Conservation (phyloP, 2,329 filamentous ascomycete genomes). For the Colletotrichum sp. region DNA sequence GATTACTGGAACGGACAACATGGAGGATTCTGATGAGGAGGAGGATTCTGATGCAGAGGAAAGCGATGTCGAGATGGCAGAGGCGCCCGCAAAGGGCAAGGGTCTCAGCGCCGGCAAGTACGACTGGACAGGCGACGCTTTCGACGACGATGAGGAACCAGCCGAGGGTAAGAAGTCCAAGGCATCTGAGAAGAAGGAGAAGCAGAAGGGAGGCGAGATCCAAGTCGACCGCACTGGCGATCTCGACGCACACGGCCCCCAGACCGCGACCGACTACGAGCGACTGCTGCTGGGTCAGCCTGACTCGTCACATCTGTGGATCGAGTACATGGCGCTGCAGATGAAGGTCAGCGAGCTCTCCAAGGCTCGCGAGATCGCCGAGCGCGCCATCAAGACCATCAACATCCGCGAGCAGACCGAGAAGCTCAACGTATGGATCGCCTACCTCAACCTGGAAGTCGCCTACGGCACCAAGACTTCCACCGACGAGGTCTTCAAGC, state of each 20-base stretch:
- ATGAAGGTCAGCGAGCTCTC: conserved; percentile 88
- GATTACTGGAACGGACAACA: conserved; percentile 47
- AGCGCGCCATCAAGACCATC: conserved; percentile 90
- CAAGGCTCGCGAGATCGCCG: conserved; percentile 86
- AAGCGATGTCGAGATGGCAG: conserved; percentile 47
- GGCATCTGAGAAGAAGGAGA: conserved; percentile 50
- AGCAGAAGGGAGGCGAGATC: conserved; percentile 76
- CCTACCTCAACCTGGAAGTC: conserved; percentile 91
- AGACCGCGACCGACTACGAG: conserved; percentile 91
- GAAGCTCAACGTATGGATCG: conserved; percentile 95
- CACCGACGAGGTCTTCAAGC: conserved; percentile 85
- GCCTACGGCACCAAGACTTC: conserved; percentile 84
- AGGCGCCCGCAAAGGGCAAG: conserved; percentile 25
- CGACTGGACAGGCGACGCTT: conserved; percentile 80
- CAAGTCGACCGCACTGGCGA: conserved; percentile 92
- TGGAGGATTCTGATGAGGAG: conserved; percentile 41
- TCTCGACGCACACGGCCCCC: conserved; percentile 85
- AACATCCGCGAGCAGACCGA: conserved; percentile 89
- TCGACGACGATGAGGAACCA: conserved; percentile 62
- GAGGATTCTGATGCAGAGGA: conserved; percentile 43
- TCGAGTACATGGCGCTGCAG: conserved; percentile 99
- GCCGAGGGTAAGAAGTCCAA: conserved; percentile 30
- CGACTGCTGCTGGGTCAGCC: conserved; percentile 89
- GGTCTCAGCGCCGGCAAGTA: conserved; percentile 69
- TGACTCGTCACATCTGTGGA: conserved; percentile 92